Conservation (phyloP, 805 yeast genomes). For the Teunomyces aglyptinius region DNA sequence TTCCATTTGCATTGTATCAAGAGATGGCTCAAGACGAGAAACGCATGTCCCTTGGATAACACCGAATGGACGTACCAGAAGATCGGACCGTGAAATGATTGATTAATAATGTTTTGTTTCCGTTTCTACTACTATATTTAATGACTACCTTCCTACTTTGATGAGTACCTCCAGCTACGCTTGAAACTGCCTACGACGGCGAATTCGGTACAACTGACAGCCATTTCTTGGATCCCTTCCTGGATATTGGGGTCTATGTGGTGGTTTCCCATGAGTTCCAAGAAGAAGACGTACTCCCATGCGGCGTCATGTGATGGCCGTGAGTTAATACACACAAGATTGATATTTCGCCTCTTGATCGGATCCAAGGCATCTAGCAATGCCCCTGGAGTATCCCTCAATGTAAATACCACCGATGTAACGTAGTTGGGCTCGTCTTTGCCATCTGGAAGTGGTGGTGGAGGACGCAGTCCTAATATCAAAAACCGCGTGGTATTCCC, state of each 20-base stretch:
- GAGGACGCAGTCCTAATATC: slow-evolving; percentile 47
- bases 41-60: slow-evolving; percentile 95
- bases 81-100: slow-evolving; percentile 54
- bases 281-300: slow-evolving; percentile 84
- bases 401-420: slow-evolving; percentile 63
- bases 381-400: slow-evolving; percentile 71
- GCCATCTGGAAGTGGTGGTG: slow-evolving; percentile 9
- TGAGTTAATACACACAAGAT: slow-evolving; percentile 70
- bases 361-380: slow-evolving; percentile 61
- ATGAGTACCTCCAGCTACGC: slow-evolving; percentile 38
- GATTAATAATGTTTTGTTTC: background rate
- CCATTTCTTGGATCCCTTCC: slow-evolving; percentile 43
- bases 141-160: background rate
- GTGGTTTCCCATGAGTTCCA: slow-evolving; percentile 57
- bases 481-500: slow-evolving; percentile 87
- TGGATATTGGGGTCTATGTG: slow-evolving; percentile 25
- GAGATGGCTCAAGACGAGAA: slow-evolving; percentile 92
- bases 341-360: slow-evolving; percentile 55
- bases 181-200: slow-evolving; percentile 60
- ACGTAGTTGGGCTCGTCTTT: slow-evolving; percentile 21
- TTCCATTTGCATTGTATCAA: slow-evolving; percentile 96
- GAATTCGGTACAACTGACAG: slow-evolving; percentile 45
- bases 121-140: background rate
- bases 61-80: slow-evolving; percentile 77
- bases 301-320: slow-evolving; percentile 65